These are phyloP conservation scores for Tolypocladium cylindrosporum DNA, from an alignment of 2,329 filamentous ascomycete species.

Conservation along the genomic window DNA sequence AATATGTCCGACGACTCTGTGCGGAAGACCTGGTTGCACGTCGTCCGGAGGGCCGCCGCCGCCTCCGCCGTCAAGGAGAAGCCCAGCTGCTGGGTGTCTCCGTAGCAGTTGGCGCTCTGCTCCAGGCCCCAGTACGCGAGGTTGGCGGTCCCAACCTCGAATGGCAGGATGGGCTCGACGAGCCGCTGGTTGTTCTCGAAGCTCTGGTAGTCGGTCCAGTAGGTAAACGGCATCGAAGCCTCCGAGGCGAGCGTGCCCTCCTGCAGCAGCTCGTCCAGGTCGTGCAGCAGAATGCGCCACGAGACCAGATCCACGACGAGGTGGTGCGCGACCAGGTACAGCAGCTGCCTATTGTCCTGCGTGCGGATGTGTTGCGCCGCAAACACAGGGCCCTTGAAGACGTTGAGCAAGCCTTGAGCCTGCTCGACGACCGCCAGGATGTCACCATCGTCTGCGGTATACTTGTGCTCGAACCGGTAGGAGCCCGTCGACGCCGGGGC, in stretches of 20 bases:
- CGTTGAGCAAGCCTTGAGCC: constrained; percentile 34
- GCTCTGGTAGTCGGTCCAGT: constrained; percentile 38
- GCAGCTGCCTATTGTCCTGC: constrained; percentile 31
- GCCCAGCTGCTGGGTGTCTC: constrained; percentile 27
- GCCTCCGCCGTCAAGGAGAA: constrained; percentile 34
- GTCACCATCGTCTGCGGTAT: constrained; percentile 29
- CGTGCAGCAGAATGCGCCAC: constrained; percentile 39
- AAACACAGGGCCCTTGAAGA: constrained; percentile 41
- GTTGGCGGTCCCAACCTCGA: constrained; percentile 27
- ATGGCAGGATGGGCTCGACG: constrained; percentile 24
- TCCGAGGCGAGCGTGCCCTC: constrained; percentile 33
- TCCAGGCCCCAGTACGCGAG: constrained; percentile 37
- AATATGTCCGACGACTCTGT: constrained; percentile 45
- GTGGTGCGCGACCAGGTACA: constrained; percentile 42
- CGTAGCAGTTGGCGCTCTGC: constrained; percentile 30
- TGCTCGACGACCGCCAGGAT: constrained; percentile 28
- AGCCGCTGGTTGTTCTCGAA: constrained; percentile 21
- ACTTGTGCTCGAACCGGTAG: constrained; percentile 33
- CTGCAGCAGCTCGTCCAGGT: constrained; percentile 38
- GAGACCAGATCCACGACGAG: constrained; percentile 40
- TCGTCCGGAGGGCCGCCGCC: constrained; percentile 30
- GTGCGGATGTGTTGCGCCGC: constrained; percentile 37
- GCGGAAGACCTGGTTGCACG: constrained; percentile 34
- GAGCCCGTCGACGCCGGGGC: constrained; percentile 27
- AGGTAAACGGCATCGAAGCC: constrained; percentile 35